These are phyloP conservation scores for Ilyonectria mors-panacis DNA, from an alignment of 2,329 filamentous ascomycete species.

Conservation along the genomic window DNA sequence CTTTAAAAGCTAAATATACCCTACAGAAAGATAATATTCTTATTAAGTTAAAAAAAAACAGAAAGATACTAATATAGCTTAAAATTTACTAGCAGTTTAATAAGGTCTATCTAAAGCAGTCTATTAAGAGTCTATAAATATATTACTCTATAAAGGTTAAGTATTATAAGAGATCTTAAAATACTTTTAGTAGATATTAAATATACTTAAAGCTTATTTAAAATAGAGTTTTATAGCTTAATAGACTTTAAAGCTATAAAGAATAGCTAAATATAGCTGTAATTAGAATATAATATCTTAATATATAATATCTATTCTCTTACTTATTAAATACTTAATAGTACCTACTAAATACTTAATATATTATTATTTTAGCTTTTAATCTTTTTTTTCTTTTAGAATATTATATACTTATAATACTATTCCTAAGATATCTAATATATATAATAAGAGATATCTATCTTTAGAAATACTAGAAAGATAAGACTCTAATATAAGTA, in stretches of 20 bases:
- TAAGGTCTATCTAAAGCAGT: too few relatives aligned
- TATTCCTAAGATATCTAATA: slow-evolving; percentile 4
- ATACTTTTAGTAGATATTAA: not conserved
- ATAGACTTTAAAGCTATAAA: not conserved
- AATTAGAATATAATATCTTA: not conserved
- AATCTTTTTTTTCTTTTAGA: too few relatives aligned
- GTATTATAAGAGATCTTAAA: not conserved
- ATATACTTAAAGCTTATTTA: not conserved
- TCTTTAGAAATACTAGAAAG: slow-evolving; percentile 6
- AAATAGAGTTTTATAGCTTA: not conserved
- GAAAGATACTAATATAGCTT: too few relatives aligned
- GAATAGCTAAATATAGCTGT: not conserved
- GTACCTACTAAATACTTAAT: not conserved
- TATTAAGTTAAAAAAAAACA: too few relatives aligned
- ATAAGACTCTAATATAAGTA: slow-evolving; percentile 1
- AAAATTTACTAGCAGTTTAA: too few relatives aligned
- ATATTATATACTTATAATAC: not conserved
- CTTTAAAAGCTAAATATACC: too few relatives aligned
- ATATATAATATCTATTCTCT: not conserved
- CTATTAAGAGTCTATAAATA: not conserved
- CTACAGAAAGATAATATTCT: too few relatives aligned
- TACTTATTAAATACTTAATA: not conserved
- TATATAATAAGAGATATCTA: not conserved
- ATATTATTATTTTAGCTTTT: not conserved
- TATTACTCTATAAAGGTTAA: not conserved